Conservation (phyloP, 805 yeast species). For the Saccharomycopsis fodiens region DNA sequence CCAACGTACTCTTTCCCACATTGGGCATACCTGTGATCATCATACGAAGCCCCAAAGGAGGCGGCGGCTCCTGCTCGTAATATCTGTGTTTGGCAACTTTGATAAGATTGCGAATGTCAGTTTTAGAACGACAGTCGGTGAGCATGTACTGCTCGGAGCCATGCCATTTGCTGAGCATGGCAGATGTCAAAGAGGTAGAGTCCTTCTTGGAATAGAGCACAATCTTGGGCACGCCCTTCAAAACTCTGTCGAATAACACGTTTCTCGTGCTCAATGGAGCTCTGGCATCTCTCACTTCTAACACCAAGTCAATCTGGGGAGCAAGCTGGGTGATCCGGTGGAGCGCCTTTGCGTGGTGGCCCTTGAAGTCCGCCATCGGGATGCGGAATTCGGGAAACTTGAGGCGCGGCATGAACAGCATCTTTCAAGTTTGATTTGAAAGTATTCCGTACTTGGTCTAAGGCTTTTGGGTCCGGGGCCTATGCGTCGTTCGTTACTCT, state of each 20-base stretch:
- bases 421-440: neutral
- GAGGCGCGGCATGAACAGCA: constrained; percentile 54
- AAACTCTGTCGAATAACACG: constrained; percentile 61
- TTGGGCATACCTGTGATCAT: constrained; percentile 94
- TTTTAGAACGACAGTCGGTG: constrained; percentile 48
- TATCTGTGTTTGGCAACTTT: constrained; percentile 40
- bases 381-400: constrained; percentile 70
- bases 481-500: no score
- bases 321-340: constrained; percentile 57
- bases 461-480: no score
- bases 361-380: constrained; percentile 72
- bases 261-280: constrained; percentile 85
- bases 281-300: constrained; percentile 83
- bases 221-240: constrained; percentile 40
- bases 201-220: constrained; percentile 76
- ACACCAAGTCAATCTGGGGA: constrained; percentile 71
- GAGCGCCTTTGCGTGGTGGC: constrained; percentile 82
- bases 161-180: constrained; percentile 43
- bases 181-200: constrained; percentile 38
- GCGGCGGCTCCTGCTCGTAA: constrained; percentile 48
- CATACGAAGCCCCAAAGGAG: constrained; percentile 75
- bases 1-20: constrained; percentile 89
- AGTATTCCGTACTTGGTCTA: no score
- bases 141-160: constrained; percentile 39
- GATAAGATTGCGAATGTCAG: constrained; percentile 45